Conservation (phyloP, 225 moss, liverwort and hornwort genomes). For the Bryoerythrophyllum caledonicum region DNA sequence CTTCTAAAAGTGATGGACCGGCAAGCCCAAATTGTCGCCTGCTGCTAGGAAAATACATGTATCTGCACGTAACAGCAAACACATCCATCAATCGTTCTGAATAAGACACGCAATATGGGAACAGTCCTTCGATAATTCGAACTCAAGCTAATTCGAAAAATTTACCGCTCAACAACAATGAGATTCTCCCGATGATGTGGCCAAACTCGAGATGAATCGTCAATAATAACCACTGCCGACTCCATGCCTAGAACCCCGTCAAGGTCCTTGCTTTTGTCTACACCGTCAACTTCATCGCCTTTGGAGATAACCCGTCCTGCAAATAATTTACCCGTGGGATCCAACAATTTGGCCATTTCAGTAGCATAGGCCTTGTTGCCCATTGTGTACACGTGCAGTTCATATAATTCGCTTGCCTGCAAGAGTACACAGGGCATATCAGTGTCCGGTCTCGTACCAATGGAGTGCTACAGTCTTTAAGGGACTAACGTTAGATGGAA, state of each 20-base stretch:
- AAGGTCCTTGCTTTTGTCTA: conserved; percentile 95
- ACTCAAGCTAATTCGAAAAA: conserved; percentile 15
- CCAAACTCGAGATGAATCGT: conserved; percentile 98
- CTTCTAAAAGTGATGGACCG: conserved; percentile 96
- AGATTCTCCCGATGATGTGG: conserved; percentile 99
- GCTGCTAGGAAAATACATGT: conserved; percentile 99
- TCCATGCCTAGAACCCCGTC: conserved; percentile 99
- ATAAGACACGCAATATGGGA: neutral
- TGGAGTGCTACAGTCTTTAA: conserved; percentile 11
- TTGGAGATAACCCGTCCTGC: conserved; percentile 96
- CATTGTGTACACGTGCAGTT: conserved; percentile 99
- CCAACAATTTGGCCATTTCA: conserved; percentile 98
- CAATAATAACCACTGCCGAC: conserved; percentile 98
- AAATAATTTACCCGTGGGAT: conserved; percentile 90
- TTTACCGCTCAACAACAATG: conserved; percentile 98
- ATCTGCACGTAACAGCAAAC: conserved; percentile 61
- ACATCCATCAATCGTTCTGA: conserved; percentile 31
- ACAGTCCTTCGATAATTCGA: neutral
- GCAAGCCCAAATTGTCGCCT: conserved; percentile 96
- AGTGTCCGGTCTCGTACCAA: conserved; percentile 7
- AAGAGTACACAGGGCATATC: conserved; percentile 22
- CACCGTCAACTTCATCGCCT: conserved; percentile 88
- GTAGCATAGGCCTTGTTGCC: conserved; percentile 99
- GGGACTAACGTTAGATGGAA: neutral
- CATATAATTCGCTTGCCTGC: conserved; percentile 96